Evolutionary conservation across 2,329 filamentous ascomycete species (phyloP).

Genomic region (Aspergillus pseudoterreus): DNA sequence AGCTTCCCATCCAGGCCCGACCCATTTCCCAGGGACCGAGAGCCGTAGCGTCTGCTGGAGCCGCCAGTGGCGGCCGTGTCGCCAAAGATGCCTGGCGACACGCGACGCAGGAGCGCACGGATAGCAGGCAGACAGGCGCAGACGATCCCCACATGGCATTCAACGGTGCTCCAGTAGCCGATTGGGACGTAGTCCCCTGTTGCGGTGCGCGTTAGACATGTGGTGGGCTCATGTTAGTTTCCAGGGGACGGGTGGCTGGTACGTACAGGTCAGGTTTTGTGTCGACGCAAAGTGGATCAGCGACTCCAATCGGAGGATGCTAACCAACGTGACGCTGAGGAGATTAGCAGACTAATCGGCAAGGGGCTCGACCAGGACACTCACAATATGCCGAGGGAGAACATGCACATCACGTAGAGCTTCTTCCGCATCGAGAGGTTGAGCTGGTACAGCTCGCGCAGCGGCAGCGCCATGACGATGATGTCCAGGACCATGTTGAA

Average conservation of each 20-base stretch:
- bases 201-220: too few relatives aligned
- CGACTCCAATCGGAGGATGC: constrained; percentile 42
- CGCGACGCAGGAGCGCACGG: constrained; percentile 35
- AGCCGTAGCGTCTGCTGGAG: neutral
- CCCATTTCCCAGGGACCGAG: neutral
- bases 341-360: too few relatives aligned
- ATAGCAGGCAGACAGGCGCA: constrained; percentile 32
- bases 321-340: constrained; percentile 39
- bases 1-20: neutral
- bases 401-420: constrained; percentile 32
- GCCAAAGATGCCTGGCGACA: constrained; percentile 36
- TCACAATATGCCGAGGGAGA: constrained; percentile 35
- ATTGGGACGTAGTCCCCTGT: constrained; percentile 28
- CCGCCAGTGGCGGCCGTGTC: constrained; percentile 16
- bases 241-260: too few relatives aligned
- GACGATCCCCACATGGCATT: constrained; percentile 28
- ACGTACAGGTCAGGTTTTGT: constrained; percentile 37
- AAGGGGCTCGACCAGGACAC: constrained; percentile 22
- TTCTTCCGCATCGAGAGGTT: constrained; percentile 28
- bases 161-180: constrained; percentile 31
- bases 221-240: too few relatives aligned
- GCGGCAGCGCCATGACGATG: constrained; percentile 25
- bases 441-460: constrained; percentile 24
- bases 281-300: constrained; percentile 43
- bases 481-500: constrained; percentile 31